These are phyloP conservation scores for Yarrowia hollandica DNA, from an alignment of 805 yeast genomes.

Conservation along the genomic window DNA sequence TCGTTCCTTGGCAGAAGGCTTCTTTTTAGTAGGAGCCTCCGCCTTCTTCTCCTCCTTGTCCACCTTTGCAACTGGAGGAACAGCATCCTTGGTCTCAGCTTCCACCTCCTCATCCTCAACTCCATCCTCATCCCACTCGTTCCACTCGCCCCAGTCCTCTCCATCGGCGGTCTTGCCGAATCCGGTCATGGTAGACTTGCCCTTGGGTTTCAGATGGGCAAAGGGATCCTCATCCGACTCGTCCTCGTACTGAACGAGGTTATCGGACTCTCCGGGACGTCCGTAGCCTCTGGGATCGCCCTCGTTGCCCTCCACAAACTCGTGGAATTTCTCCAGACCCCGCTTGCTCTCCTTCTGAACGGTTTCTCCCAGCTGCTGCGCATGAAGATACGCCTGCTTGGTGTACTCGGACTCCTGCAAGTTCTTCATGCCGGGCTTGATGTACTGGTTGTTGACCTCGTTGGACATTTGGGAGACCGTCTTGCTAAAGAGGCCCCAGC, in stretches of 20 bases:
- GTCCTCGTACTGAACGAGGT: slow-evolving; percentile 32
- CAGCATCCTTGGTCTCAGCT: slow-evolving; percentile 17
- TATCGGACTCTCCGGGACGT: slow-evolving; percentile 44
- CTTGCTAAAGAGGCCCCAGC: slow-evolving; percentile 92
- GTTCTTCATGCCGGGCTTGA: slow-evolving; percentile 86
- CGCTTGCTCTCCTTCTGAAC: slow-evolving; percentile 83
- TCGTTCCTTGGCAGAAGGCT: slow-evolving; percentile 25
- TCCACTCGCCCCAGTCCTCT: slow-evolving; percentile 39
- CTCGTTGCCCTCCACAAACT: slow-evolving; percentile 49
- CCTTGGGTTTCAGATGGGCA: slow-evolving; percentile 60
- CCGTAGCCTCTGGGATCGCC: slow-evolving; percentile 44
- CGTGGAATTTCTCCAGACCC: slow-evolving; percentile 66
- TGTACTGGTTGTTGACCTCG: slow-evolving; percentile 84
- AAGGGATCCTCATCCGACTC: slow-evolving; percentile 58
- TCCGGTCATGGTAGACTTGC: slow-evolving; percentile 59
- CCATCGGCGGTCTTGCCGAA: slow-evolving; percentile 33
- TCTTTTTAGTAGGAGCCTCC: background rate
- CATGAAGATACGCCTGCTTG: slow-evolving; percentile 83
- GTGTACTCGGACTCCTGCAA: slow-evolving; percentile 78
- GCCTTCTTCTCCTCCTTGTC: background rate
- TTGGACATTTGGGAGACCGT: slow-evolving; percentile 78
- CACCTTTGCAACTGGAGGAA: background rate
- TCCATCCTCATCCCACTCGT: slow-evolving; percentile 26
- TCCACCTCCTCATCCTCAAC: slow-evolving; percentile 11
- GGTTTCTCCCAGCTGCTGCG: slow-evolving; percentile 93